phyloP scores from a whole-genome alignment of 345 rosid species.

The Brassica rapa region DNA sequence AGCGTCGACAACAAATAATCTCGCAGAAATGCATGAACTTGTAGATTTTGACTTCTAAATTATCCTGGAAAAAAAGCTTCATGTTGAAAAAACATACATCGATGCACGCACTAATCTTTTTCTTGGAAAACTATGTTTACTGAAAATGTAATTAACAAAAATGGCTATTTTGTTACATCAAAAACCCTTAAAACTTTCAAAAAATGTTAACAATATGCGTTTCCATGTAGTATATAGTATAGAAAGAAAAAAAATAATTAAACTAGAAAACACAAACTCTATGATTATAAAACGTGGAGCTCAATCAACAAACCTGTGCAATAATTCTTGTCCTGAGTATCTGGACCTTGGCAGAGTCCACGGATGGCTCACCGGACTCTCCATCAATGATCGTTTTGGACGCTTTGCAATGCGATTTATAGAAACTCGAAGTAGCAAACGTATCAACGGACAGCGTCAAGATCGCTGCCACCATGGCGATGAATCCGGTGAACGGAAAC shows the following conservation, averaged over 20 bases:
- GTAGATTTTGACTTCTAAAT: background rate
- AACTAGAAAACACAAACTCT: constrained; percentile 4
- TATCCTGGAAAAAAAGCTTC: background rate
- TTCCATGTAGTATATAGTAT: background rate
- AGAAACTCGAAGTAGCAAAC: constrained; percentile 46
- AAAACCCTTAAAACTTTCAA: no score
- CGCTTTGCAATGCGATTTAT: constrained; percentile 41
- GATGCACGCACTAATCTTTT: background rate
- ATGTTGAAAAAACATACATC: background rate
- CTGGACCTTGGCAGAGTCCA: constrained; percentile 23
- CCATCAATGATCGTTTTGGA: constrained; percentile 20
- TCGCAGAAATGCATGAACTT: constrained; percentile 18
- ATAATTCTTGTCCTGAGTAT: constrained; percentile 47
- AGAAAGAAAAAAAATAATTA: background rate
- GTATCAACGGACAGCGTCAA: constrained; percentile 48
- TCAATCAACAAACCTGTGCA: constrained; percentile 49
- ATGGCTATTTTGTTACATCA: no score
- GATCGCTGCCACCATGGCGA: constrained; percentile 52
- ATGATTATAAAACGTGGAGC: background rate
- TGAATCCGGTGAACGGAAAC: constrained; percentile 52
- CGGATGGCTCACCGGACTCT: constrained; percentile 30
- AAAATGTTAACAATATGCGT: background rate
- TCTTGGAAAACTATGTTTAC: background rate
- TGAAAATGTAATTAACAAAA: no score
- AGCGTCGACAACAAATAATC: background rate